Base-by-base conservation (phyloP, 2,329 filamentous ascomycete species). In the Epicoccum sorghinum region DNA sequence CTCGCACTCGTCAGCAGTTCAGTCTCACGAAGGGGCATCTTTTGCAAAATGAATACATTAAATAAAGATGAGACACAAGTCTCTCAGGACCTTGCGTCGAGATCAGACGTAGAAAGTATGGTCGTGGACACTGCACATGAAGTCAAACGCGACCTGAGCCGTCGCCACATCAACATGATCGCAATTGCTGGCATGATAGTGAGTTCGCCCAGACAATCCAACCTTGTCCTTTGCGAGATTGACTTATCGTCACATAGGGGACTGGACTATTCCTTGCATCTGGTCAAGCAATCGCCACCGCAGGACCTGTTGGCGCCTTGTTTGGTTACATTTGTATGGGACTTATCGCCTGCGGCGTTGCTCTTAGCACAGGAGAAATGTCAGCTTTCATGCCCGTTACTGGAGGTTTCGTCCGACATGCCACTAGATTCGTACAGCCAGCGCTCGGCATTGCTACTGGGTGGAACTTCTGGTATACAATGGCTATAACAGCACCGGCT, bases 341-440 rank as follows among this genome's bases (percentile, higher is more conserved):
- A 10, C 23, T 39, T 6, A 61, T 55, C 10, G 54, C 57, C 7
- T 62, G 25, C 29, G 56, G 38, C 18, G 64, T 68, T 54, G 60
- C 64, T 56, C 44, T 62, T 24, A 59, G 52, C 25, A 53, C 68
- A 14, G 67, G 65, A 13, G 67, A 71, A 42, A 69, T 72, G 67
- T 59, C 64, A 4, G 65, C 67, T 3, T 68, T 63, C 56, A 57
- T 73, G 24, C 66, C 66, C 29, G 55, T 71, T 4, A 61, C 46
- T 8, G 47, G 47, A 24, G 55, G 48, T 10, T 58, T 62, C 41
- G 43, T 42, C 7, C 38, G 57, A n/a, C 49, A 60, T 36, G 53
- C 47, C 7, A 46, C 42, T 6, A 33, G 47, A 7, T 66, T 82
- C 47, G 69, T 82, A 8, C 79, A 82, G 58, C 78, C 78, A 6